These are phyloP conservation scores for Trichoderma arundinaceum DNA, from an alignment of 2,329 filamentous ascomycete species.

Conservation along the genomic window DNA sequence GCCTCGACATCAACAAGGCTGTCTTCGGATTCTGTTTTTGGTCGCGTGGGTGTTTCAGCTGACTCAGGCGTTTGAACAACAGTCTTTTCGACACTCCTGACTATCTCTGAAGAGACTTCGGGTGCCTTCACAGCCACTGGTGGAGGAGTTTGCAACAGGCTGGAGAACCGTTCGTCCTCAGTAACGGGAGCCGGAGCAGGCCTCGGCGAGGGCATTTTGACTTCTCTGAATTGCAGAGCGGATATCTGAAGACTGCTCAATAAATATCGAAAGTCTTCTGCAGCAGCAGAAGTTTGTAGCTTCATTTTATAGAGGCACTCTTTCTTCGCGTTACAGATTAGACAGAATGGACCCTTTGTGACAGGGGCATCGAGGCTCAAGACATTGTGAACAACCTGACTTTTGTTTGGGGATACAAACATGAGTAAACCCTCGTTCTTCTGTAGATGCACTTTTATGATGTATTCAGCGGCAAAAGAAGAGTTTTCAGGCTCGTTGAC, in stretches of 20 bases:
- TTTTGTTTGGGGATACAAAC: conserved; percentile 32
- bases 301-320: conserved; percentile 34
- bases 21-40: not conserved
- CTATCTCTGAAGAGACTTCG: not conserved
- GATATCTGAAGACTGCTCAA: conserved; percentile 32
- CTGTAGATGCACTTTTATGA: conserved; percentile 33
- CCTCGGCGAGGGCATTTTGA: not conserved
- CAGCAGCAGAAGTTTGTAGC: conserved; percentile 32
- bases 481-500: conserved; percentile 27
- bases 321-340: conserved; percentile 27
- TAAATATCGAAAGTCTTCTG: conserved; percentile 33
- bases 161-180: not conserved
- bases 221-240: conserved; percentile 14
- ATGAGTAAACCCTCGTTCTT: conserved; percentile 35
- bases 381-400: conserved; percentile 33
- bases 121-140: not conserved
- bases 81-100: not conserved
- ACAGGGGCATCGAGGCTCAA: conserved; percentile 35
- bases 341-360: conserved; percentile 37
- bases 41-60: not conserved
- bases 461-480: conserved; percentile 31
- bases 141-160: not conserved
- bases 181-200: not conserved
- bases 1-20: conserved; percentile 11
- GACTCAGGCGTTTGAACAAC: not conserved